phyloP scores from a whole-genome alignment of 2,329 filamentous ascomycete species.

The Xylaria sp. region DNA sequence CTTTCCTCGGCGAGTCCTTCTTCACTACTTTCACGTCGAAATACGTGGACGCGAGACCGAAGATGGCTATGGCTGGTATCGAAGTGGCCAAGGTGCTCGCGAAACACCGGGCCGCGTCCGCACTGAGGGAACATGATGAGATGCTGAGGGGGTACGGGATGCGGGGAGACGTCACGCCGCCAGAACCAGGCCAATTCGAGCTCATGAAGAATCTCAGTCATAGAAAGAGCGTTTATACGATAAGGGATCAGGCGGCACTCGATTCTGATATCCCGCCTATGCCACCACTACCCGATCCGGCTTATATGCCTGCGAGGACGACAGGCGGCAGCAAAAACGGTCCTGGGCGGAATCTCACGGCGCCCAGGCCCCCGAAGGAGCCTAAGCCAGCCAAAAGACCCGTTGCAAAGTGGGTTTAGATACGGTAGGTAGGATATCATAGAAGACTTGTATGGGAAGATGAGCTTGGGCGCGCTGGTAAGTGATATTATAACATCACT shows the following conservation, averaged over 20 bases:
- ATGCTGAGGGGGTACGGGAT: conserved; percentile 43
- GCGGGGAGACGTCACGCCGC: conserved; percentile 8
- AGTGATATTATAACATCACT: neutral
- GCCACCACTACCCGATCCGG: neutral
- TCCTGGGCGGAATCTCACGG: neutral
- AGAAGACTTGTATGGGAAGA: neutral
- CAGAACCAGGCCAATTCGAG: conserved; percentile 38
- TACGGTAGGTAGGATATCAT: neutral
- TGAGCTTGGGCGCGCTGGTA: neutral
- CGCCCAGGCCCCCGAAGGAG: neutral
- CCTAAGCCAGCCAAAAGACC: neutral
- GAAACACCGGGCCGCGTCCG: conserved; percentile 19
- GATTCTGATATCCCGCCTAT: neutral
- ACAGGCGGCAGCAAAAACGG: neutral
- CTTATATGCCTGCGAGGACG: neutral
- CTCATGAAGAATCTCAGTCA: conserved; percentile 38
- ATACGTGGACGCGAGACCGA: conserved; percentile 28
- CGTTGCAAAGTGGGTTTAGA: neutral
- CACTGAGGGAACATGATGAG: conserved; percentile 44
- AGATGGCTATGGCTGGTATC: conserved; percentile 40
- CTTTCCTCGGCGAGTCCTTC: conserved; percentile 45
- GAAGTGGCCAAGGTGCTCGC: conserved; percentile 42
- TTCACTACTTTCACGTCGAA: conserved; percentile 41
- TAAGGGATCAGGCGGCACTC: conserved; percentile 4
- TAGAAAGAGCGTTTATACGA: conserved; percentile 40